Conservation (phyloP, 2,329 filamentous ascomycete genomes). For the Colletotrichum lini region DNA sequence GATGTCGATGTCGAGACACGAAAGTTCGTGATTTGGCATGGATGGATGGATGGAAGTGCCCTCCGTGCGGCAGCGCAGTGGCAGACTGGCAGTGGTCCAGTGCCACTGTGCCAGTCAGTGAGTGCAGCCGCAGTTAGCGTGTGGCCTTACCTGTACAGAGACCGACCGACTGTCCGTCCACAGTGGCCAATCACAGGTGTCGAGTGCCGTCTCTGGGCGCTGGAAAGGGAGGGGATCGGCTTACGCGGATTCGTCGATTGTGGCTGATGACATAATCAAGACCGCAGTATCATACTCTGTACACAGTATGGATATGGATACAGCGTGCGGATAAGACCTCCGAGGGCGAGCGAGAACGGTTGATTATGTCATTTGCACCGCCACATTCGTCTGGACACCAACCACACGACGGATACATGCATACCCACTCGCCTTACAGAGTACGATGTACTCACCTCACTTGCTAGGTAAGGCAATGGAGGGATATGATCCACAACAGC, state of each 20-base stretch:
- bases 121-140: constrained; percentile 21
- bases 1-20: constrained; percentile 23
- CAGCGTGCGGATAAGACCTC: too few species aligned
- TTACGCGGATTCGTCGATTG: constrained; percentile 16
- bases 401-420: too few species aligned
- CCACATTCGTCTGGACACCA: background rate
- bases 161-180: too few species aligned
- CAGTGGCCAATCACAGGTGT: constrained; percentile 10
- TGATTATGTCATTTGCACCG: constrained; percentile 40
- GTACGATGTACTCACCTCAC: too few species aligned
- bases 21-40: constrained; percentile 29
- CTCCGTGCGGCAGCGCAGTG: constrained; percentile 19
- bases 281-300: too few species aligned
- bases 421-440: too few species aligned
- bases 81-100: background rate
- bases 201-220: background rate
- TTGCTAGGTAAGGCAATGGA: too few species aligned
- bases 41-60: constrained; percentile 14
- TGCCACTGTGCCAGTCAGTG: background rate
- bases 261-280: too few species aligned
- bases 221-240: background rate
- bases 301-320: too few species aligned
- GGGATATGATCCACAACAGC: too few species aligned
- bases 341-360: too few species aligned
- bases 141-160: background rate